phyloP scores from a whole-genome alignment of 192 early-diverging fungal genomes.

The Backusella morwellensis region DNA sequence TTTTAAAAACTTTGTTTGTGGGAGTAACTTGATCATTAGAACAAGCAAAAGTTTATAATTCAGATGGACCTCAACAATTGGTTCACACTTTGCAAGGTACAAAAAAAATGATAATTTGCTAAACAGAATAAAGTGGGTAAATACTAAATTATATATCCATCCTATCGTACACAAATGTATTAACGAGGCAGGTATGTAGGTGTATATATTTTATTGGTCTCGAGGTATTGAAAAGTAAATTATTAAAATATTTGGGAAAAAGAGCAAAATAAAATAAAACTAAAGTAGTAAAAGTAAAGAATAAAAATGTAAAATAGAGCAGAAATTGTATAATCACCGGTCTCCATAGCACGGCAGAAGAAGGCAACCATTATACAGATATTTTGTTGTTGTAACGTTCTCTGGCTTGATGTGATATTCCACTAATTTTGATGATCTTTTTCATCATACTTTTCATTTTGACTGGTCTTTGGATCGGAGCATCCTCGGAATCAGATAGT shows the following conservation, averaged over 20 bases:
- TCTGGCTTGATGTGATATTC: conserved; percentile 3
- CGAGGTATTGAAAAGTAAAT: background rate
- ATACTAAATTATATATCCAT: background rate
- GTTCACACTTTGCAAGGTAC: background rate
- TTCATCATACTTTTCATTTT: conserved; percentile 17
- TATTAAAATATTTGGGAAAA: background rate
- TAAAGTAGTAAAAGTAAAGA: background rate
- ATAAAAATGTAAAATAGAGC: background rate
- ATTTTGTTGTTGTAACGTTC: conserved; percentile 1
- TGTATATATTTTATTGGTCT: background rate
- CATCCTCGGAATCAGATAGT: background rate
- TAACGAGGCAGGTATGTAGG: background rate
- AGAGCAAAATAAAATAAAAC: background rate
- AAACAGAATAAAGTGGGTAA: background rate
- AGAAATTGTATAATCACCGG: background rate
- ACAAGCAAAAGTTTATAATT: too few relatives aligned
- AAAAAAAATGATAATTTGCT: background rate
- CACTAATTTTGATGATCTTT: conserved; percentile 14
- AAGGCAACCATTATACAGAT: background rate
- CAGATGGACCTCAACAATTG: background rate
- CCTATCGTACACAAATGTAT: background rate
- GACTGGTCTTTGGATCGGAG: background rate
- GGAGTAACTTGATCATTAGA: too few relatives aligned
- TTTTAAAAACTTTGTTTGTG: too few relatives aligned
- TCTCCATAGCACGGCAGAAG: background rate